Conservation (phyloP, 1,284 basidiomycete genomes). For the Ganoderma leucocontextum region DNA sequence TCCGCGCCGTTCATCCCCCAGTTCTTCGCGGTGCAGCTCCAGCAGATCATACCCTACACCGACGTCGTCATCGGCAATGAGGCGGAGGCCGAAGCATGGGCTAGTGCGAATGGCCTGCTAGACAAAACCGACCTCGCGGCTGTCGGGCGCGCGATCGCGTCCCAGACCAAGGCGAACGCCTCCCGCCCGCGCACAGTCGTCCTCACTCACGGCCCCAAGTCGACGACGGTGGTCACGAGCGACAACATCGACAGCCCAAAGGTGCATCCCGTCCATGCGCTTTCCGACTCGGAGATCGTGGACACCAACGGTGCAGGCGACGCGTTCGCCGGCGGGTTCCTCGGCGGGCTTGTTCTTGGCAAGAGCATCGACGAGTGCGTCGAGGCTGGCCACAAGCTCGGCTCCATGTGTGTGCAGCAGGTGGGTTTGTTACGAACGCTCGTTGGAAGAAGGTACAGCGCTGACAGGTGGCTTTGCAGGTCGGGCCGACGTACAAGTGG, state of each 20-base stretch:
- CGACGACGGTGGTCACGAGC: conserved; percentile 82
- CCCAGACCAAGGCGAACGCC: conserved; percentile 73
- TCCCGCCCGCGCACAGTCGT: conserved; percentile 85
- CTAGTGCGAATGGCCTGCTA: conserved; percentile 66
- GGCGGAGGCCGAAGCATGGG: conserved; percentile 91
- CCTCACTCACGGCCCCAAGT: conserved; percentile 90
- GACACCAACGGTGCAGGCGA: conserved; percentile 99
- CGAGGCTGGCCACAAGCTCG: conserved; percentile 90
- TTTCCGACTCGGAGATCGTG: conserved; percentile 80
- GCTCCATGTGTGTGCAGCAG: conserved; percentile 88
- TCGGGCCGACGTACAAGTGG: conserved; percentile 82
- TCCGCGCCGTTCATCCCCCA: conserved; percentile 98
- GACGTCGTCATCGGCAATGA: conserved; percentile 96
- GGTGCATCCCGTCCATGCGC: conserved; percentile 69
- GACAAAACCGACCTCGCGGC: conserved; percentile 69
- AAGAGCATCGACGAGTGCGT: conserved; percentile 85
- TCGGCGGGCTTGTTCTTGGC: conserved; percentile 86
- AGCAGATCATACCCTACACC: conserved; percentile 81
- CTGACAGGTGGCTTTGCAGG: conserved; percentile 68
- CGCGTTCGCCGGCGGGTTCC: conserved; percentile 97
- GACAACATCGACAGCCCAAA: conserved; percentile 61
- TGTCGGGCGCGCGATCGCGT: conserved; percentile 80
- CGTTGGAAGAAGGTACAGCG: background rate
- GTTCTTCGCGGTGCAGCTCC: conserved; percentile 89
- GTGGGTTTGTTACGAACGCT: conserved; percentile 51